phyloP scores from a whole-genome alignment of 148 eudicot genomes.

The Rhododendron vialii region DNA sequence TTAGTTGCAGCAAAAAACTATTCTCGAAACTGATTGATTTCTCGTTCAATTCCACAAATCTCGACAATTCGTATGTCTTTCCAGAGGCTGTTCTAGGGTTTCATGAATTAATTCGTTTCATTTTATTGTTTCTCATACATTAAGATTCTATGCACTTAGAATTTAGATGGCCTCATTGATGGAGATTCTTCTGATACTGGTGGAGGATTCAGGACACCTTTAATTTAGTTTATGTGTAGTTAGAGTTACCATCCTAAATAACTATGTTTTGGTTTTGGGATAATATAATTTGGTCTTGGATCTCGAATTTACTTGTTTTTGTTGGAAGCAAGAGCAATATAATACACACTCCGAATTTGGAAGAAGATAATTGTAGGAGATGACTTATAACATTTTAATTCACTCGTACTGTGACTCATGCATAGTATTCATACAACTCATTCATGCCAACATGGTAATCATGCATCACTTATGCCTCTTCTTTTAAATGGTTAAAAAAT shows the following conservation, averaged over 20 bases:
- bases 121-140: neutral
- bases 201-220: neutral
- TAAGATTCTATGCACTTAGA: neutral
- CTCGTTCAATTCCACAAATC: neutral
- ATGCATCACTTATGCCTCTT: neutral
- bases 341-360: neutral
- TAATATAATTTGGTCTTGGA: neutral
- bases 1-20: neutral
- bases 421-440: neutral
- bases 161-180: neutral
- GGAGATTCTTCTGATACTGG: neutral
- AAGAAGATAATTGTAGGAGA: neutral
- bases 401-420: neutral
- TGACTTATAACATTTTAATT: neutral
- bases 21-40: neutral
- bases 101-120: neutral
- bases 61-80: neutral
- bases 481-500: neutral
- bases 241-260: neutral
- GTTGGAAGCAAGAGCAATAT: neutral
- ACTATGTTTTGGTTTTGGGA: neutral
- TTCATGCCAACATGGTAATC: neutral
- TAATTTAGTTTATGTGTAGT: neutral
- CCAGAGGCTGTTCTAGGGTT: neutral
- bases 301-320: neutral